phyloP scores from a whole-genome alignment of 139 green algal species.

The Closterium sp. region DNA sequence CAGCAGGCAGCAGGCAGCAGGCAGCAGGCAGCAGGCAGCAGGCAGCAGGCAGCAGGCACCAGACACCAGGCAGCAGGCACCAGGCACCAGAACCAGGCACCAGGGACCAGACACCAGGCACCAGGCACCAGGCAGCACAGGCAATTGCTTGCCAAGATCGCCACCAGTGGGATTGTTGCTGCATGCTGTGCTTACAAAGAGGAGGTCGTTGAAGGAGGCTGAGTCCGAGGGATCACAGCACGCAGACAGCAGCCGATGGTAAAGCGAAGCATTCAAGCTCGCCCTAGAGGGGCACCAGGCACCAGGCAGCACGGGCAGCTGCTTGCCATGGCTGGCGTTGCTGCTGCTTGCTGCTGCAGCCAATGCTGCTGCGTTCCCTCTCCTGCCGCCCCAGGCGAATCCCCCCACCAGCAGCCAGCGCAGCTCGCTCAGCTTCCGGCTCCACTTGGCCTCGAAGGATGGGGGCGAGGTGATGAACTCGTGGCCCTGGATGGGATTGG shows the following conservation, averaged over 20 bases:
- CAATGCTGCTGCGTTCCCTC: not conserved
- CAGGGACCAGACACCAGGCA: no score
- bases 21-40: no score
- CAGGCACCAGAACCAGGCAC: no score
- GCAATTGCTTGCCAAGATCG: no score
- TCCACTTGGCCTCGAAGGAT: not conserved
- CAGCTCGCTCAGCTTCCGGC: not conserved
- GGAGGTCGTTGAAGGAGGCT: not conserved
- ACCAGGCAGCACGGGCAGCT: slow-evolving; percentile 17
- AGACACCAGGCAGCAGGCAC: no score
- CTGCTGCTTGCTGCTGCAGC: not conserved
- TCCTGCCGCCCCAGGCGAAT: not conserved
- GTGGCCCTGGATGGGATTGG: not conserved
- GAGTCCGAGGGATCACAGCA: not conserved
- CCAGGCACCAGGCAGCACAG: no score
- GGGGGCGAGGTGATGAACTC: not conserved
- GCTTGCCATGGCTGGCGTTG: not conserved
- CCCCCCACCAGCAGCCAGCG: not conserved
- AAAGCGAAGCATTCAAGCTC: slow-evolving; percentile 16
- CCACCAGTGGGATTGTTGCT: not conserved
- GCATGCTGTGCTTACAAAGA: slow-evolving; percentile 6
- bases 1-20: no score
- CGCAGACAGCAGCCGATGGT: slow-evolving; percentile 8
- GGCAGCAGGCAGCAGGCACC: no score
- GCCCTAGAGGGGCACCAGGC: not conserved